Evolutionary conservation across 129 eudicot genomes (phyloP), one percentile per base, ranked within the genome.

Genomic region (Flaveria brownii): DNA sequence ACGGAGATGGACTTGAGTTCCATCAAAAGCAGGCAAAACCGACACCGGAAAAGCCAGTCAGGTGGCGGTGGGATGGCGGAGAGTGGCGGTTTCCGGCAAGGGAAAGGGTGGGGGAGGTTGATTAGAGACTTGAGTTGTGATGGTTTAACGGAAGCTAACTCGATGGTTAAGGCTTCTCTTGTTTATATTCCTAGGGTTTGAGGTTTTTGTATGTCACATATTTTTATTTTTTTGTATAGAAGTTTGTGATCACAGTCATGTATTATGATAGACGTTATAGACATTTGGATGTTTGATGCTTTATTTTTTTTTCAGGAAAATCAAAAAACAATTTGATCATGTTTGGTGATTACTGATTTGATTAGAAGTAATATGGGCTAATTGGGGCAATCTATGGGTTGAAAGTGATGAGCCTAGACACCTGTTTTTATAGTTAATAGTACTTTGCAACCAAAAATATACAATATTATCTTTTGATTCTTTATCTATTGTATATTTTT

Each of bases 151-250:
- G 70, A 64, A 73, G 62, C 79, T 16, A 67, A 55, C 50, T 65
- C 69, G 9, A 80, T 80, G 84, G 84, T 80, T 54, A 80, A 80
- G 51, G 54, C 79, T 63, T 80, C 84, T 16, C 75, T 80, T 66
- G 79, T 80, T 43, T 80, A n/a, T 13, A 45, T 80, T 28, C 84
- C 84, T 43, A 73, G 75, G 79, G 79, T 56, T 68, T 78, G 8
- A 62, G 30, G 41, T 22, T 62, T 62, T 30, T 57, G 6, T 62
- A 28, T 30, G 22, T 28, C 9, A 62, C 41, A 28, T 28, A 28
- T 13, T 62, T 13, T 26, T 13, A 25, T 62, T 62, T 60, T 62
- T 62, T 62, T 62, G 68, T 62, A 62, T 14, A 62, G 68, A 62
- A 62, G 68, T 62, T 62, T 23, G 36, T 60, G 3, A 33, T 62